Percentiles rank a stretch among this genome's conserved stretches.
These are phyloP conservation scores for Entomortierella lignicola DNA, from an alignment of 192 early-diverging fungal species.

Conservation along the genomic window DNA sequence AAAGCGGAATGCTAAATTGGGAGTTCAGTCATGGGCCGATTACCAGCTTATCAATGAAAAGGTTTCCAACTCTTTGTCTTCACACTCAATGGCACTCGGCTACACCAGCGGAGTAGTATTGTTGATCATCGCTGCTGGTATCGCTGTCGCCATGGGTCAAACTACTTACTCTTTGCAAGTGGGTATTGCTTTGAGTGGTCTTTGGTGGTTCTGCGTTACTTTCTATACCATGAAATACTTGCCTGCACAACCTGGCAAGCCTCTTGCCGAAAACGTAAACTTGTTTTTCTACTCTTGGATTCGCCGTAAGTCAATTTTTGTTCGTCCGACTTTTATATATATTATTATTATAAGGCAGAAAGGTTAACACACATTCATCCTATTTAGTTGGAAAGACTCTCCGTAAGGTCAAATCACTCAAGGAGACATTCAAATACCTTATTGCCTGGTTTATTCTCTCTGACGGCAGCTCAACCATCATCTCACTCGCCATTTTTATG, in stretches of 20 bases:
- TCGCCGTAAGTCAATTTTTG: slow-evolving; percentile 40
- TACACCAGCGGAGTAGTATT: slow-evolving; percentile 49
- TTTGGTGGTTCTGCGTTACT: slow-evolving; percentile 63
- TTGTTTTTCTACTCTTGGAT: slow-evolving; percentile 57
- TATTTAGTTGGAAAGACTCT: slow-evolving; percentile 50
- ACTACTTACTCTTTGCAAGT: slow-evolving; percentile 55
- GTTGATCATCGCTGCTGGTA: slow-evolving; percentile 51
- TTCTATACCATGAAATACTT: slow-evolving; percentile 55
- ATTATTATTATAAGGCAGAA: too few species aligned
- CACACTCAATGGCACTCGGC: slow-evolving; percentile 52
- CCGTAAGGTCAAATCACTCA: slow-evolving; percentile 58
- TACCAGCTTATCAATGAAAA: slow-evolving; percentile 30
- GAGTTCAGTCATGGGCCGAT: slow-evolving; percentile 28
- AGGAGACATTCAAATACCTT: slow-evolving; percentile 71
- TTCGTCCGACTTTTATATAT: too few species aligned
- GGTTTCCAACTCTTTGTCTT: slow-evolving; percentile 55
- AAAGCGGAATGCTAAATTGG: slow-evolving; percentile 4
- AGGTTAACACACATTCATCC: too few species aligned
- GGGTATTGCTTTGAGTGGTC: slow-evolving; percentile 55
- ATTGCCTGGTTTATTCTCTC: slow-evolving; percentile 78
- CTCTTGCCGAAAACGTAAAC: slow-evolving; percentile 54
- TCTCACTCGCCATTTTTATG: slow-evolving; percentile 68
- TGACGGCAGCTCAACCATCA: slow-evolving; percentile 72
- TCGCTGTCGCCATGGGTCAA: slow-evolving; percentile 39
- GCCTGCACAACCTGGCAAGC: slow-evolving; percentile 55